Conservation (phyloP, 495 filamentous ascomycete species). For the Penicillium longicatenatum region DNA sequence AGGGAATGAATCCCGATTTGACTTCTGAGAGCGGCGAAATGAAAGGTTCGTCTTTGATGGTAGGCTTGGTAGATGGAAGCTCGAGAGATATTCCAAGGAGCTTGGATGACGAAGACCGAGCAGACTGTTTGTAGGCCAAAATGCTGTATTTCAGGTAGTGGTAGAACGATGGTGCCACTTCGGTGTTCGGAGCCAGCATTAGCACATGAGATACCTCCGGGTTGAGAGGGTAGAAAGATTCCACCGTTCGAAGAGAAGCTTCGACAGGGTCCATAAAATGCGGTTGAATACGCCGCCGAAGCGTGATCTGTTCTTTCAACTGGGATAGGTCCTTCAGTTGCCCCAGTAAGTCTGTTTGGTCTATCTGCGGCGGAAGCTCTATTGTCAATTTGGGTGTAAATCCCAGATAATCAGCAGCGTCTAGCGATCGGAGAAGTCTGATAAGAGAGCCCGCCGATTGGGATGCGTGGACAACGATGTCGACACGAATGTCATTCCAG, state of each 20-base stretch:
- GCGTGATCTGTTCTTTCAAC: slow-evolving; percentile 49
- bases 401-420: slow-evolving; percentile 71
- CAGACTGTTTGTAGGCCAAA: slow-evolving; percentile 74
- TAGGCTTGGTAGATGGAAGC: slow-evolving; percentile 58
- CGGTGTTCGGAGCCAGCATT: slow-evolving; percentile 72
- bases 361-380: slow-evolving; percentile 70
- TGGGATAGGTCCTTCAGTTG: slow-evolving; percentile 65
- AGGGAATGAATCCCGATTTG: slow-evolving; percentile 37
- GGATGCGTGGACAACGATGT: slow-evolving; percentile 75
- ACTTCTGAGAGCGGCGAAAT: slow-evolving; percentile 42
- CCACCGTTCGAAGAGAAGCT: slow-evolving; percentile 68
- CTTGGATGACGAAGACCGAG: slow-evolving; percentile 42
- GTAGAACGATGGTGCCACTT: slow-evolving; percentile 74
- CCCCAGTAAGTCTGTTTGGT: slow-evolving; percentile 60
- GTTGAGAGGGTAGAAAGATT: slow-evolving; percentile 77
- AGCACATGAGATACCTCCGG: slow-evolving; percentile 67
- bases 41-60: slow-evolving; percentile 58
- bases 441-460: slow-evolving; percentile 70
- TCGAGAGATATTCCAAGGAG: slow-evolving; percentile 78
- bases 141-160: slow-evolving; percentile 78
- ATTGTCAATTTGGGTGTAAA: slow-evolving; percentile 72
- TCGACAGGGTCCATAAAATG: slow-evolving; percentile 58
- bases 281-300: slow-evolving; percentile 70
- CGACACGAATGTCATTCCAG: slow-evolving; percentile 73
- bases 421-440: slow-evolving; percentile 70